Evolutionary conservation across 108 stramenopile species (phyloP), one percentile per base, ranked within the genome.

Genomic region (Bacterosira constricta): DNA sequence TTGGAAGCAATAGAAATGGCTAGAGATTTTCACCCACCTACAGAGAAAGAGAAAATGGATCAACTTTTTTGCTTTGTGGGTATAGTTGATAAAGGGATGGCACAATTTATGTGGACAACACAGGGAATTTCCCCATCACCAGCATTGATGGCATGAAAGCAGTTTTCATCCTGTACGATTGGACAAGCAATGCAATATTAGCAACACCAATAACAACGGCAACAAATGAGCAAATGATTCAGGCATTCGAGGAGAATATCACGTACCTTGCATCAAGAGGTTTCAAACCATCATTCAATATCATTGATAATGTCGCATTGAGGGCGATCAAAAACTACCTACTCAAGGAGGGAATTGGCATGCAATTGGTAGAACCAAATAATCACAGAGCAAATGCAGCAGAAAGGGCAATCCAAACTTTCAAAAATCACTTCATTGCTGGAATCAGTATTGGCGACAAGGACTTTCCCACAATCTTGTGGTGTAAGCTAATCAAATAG

Each of bases 331-430:
- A 66, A 52, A 3, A 51, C 0, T 37, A 21, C 21, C 32, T 66
- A 12, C 47, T 45, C 45, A 52, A 66, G 6, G n/a, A 49, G 10
- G 32, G 11, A 27, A 17, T 49, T 18, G 15, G 15, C 26, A 8
- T 32, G 7, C 71, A 63, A 63, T 18, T 63, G 18, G 71, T 63
- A 18, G 35, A 34, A 8, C 71, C 71, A 0, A 18, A 64, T 20
- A 46, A 42, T 2, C 71, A 63, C 23, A 25, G 70, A 4, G 62
- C 61, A 12, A 71, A 66, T 51, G 65, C 65, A 5, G 68, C 69
- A 10, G 74, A 76, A 69, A 27, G 75, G 0, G 74, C 81, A 17
- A 76, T 82, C 41, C 70, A 69, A 49, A 76, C 69, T 1, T 72
- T 84, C 67, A 27, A 69, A 53, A 47, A 63, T 55, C 69, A 63